Conservation (phyloP, 495 filamentous ascomycete genomes). For the Penicillium atrosanguineum region DNA sequence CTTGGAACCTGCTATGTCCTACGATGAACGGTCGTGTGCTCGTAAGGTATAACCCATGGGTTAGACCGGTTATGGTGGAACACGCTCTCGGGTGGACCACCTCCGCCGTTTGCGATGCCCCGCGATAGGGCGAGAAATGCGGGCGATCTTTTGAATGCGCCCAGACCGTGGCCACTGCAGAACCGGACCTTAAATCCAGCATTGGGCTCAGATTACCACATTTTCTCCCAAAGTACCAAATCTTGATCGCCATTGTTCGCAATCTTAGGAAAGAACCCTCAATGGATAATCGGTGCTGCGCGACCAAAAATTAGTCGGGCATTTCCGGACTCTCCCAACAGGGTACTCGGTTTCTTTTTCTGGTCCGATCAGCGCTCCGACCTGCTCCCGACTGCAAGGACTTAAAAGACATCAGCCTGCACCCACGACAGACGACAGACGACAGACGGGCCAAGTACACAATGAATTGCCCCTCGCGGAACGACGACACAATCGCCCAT, state of each 20-base stretch:
- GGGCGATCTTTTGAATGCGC: neutral
- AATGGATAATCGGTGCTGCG: conserved; percentile 1
- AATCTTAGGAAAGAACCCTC: neutral
- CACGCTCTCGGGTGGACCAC: neutral
- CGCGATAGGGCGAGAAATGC: neutral
- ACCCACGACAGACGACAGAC: neutral
- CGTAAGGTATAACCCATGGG: neutral
- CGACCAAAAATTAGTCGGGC: conserved; percentile 17
- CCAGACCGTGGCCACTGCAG: neutral
- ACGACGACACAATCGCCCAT: conserved; percentile 54
- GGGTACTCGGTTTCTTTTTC: conserved; percentile 7
- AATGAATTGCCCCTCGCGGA: conserved; percentile 63
- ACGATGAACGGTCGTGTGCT: neutral
- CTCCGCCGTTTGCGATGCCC: conserved; percentile 12
- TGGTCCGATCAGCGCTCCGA: conserved; percentile 10
- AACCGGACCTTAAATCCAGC: too few relatives aligned
- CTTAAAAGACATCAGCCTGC: neutral
- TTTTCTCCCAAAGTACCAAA: neutral
- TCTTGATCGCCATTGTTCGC: neutral
- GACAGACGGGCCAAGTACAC: neutral
- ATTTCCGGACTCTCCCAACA: conserved; percentile 22
- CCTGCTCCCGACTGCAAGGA: conserved; percentile 9
- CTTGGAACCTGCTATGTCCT: neutral
- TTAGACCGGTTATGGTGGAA: conserved; percentile 1
- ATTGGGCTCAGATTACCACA: too few relatives aligned